Evolutionary conservation across 352 stramenopile species (phyloP), one percentile per base, ranked within the genome.

Genomic region (Phytophthora nicotianae): DNA sequence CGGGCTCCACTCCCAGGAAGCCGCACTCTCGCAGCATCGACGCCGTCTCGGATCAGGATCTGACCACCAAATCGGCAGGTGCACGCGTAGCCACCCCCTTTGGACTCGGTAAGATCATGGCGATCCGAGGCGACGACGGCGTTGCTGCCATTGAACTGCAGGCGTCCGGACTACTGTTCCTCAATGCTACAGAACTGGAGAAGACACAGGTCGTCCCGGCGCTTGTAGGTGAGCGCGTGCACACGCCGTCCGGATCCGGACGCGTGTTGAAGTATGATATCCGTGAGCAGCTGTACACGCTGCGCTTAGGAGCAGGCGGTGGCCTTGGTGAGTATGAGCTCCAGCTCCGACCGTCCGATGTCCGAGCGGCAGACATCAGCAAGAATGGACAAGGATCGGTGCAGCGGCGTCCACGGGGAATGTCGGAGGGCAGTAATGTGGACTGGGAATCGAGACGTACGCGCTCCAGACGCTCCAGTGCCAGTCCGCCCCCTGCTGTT

Each of bases 81-180:
- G 76, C 73, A 21, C 70, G 74, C 51, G 77, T 92, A 26, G 84
- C 70, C 16, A 92, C 83, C 32, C 65, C 67, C 29, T 92, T 88
- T 50, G 83, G 83, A 0, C 79, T 92, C 7, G 83, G 83, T 19
- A 80, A 72, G n/a, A 70, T 92, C 40, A 17, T 77, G n/a, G 72
- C 70, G 2, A 72, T 84, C 13, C 71, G 83, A 38, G 56, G 72
- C 16, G 65, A 79, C 7, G 79, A 91, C 46, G 79, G 75, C 40
- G 67, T 89, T 21, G 77, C 75, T 13, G 66, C 77, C 13, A 72
- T 92, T 42, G 55, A 74, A 13, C 56, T 92, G 7, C 79, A 89
- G 59, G 57, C 69, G 23, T 63, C 41, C 9, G 59, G 64, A 29
- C 59, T 78, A 24, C 64, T 74, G 16, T 75, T 61, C 19, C 46